Base-by-base conservation (phyloP, 768 basidiomycete genomes). In the Boletus barrowsii region DNA sequence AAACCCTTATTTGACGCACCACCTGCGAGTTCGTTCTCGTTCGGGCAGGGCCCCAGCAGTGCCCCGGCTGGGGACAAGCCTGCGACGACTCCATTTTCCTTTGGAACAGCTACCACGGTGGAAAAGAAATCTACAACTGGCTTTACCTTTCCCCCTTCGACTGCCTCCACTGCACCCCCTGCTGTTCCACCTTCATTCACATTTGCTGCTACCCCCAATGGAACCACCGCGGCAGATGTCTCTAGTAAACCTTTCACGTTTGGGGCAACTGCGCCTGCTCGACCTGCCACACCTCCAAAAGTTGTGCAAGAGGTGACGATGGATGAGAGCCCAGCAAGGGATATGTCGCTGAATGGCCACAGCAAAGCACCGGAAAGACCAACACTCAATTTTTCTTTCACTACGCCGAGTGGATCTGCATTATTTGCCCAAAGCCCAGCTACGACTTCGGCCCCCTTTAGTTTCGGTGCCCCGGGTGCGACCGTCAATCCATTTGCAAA, bases 281-380 rank as follows among this genome's bases (percentile, higher is more conserved):
- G 84, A 20, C 76, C 87, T n/a, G 71, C 74, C 6, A 89, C 87
- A 0, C 87, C 87, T 10, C 88, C 88, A 3, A 82, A 76, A 53
- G 74, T 75, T 33, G 85, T 84, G 42, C 79, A 84, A 46, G 88
- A 88, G 55, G 80, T 87, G 59, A 80, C 72, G 52, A 91, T 91
- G 89, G 89, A 91, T 39, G 89, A 90, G 69, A 91, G 89, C 59
- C 89, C 89, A 1, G 83, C 80, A 3, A 77, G 87, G 54, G 85
- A 86, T 10, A 71, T 82, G 62, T 79, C 80, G 45, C 58, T 71
- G 22, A 81, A 77, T 55, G 72, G 72, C 15, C 57, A 41, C 32
- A 35, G 58, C 39, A 73, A 72, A 51, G 76, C 74, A 42, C 64
- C 72, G 18, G 71, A 72, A 37, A 72, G 72, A 42, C 74, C 79